Base-by-base conservation (phyloP, 306 rosid genomes). In the Pterocarpus macrocarpus region DNA sequence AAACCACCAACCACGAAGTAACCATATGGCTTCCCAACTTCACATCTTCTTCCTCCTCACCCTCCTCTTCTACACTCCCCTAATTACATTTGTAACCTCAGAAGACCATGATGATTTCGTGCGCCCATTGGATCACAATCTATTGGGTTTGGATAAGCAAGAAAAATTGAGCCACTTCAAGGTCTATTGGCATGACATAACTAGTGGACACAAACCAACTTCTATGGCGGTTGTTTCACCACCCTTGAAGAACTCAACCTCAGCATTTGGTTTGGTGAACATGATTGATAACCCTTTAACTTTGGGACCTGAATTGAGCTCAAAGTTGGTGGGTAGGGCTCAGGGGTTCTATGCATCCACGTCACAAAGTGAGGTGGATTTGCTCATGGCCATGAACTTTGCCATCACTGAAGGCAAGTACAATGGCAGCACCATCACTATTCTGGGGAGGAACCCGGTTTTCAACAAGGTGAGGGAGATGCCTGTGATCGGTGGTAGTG, bases 401-500 rank as follows among this genome's bases (percentile, higher is more conserved):
- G 89, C 62, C 0, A 87, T 92, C 35, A 17, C 66, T 1, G 81
- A 88, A 49, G 97, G 97, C 16, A 92, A 94, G 50, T 92, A 90
- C 35, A 92, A 87, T 44, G 97, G 97, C 0, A 94, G 98, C 80
- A 89, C 89, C 8, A 44, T 92, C 62, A 90, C 94, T 0, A 68
- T 92, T 13, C 68, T 92, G 30, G 98, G 98, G 4, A 84, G 97
- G 80, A 92, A 94, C 66, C 84, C 80, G 1, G 76, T 90, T 5
- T 69, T 81, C 74, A 6, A 80, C 3, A 83, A 79, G 59, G 82
- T 77, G 14, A 90, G 98, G 59, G 96, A 94, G 78, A 85, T 94
- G 98, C 97, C 96, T 10, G 91, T 90, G 71, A 85, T 92, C 15
- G 97, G 95, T 38, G 97, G 98, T 0, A 92, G 95, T 64, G 96